Base-by-base conservation (phyloP, 2,329 filamentous ascomycete genomes). In the Scorias spongiosa region DNA sequence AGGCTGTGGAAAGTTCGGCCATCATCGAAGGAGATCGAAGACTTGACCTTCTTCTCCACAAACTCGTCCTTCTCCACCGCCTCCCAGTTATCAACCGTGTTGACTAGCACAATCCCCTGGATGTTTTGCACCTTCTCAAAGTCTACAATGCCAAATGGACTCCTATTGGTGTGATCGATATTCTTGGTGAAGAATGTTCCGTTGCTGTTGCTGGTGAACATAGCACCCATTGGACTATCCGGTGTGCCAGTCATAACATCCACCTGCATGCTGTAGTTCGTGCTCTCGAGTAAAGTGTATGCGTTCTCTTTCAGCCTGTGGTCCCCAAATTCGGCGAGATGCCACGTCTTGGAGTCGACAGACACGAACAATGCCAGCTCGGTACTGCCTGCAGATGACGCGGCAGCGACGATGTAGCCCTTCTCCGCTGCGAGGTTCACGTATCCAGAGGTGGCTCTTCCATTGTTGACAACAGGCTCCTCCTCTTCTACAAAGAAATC, bases 131-230 rank as follows among this genome's bases (percentile, higher is more conserved):
- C 79, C 64, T 94, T 93, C 60, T 98, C 91, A 55, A 96, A 98
- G 61, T 98, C 91, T 42, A 98, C 88, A 45, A 79, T 75, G 2
- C 86, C 87, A 26, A 67, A 65, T 9, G 60, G 54, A 55, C 89
- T 83, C 54, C 88, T 82, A 62, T 98, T 96, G 29, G 89, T 95
- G 61, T 95, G 82, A 46, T 93, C 84, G 44, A 89, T 75, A 55
- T 94, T 96, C 56, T 82, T 80, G 2, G 84, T 91, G 60, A 96
- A 98, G 63, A 89, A 95, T 2, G 87, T 95, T 48, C 91, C 91
- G 59, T 96, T 93, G 29, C 88, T 96, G 61, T 98, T 98, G 59
- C 89, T 96, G 5, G 87, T 93, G 57, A 95, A 89, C 45, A 98
- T 71, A 10, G 83, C 79, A 29, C 91, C 93, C 76, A 94, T 89